Base-by-base conservation (phyloP, 2,329 filamentous ascomycete species). In the Aspergillus unguis region DNA sequence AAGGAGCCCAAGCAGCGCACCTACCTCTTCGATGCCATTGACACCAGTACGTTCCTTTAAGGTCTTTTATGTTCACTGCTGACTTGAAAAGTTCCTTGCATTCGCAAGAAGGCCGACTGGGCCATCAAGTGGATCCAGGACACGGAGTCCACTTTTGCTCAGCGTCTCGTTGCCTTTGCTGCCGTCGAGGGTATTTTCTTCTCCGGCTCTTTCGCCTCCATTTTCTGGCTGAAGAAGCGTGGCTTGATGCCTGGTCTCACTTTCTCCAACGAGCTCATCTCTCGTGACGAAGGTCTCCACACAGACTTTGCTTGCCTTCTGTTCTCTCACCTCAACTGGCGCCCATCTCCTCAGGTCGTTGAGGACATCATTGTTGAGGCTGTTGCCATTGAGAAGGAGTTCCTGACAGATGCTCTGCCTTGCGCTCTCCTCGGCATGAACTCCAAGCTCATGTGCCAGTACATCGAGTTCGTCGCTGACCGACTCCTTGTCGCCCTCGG, bases 151-250 rank as follows among this genome's bases (percentile, higher is more conserved):
- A 95, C 91, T 60, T 99, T 97, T 66, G 94, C 90, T 56, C 90
- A 92, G 78, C 92, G 94, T 66, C 86, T 99, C 17, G 87, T 99
- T 59, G 94, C 94, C 61, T 99, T 99, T 66, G 94, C 94, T 60
- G 94, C 94, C 41, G 92, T 99, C 50, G 94, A 99, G 80, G 94
- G 94, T 71, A 99, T 99, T 79, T 99, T 99, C 86, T 99, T 99
- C 85, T 94, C 88, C 65, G 94, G 94, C 59, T 95, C 94, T 26
- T 99, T 99, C 68, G 94, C 94, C 3, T 95, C 94, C 62, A 97
- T 99, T 78, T 99, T 99, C 84, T 99, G 94, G 94, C 82, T 99
- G 70, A 99, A 97, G 89, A 99, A 99, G 87, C 94, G 95, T 74
- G 94, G 94, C 64, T 85, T 99, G 63, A 99, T 99, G 94, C 88